A percentile compares a stretch with the other conserved stretches of the same genome.
Evolutionary conservation across 164 flowering plant species (phyloP).

Genomic region (Macadamia tetraphylla): DNA sequence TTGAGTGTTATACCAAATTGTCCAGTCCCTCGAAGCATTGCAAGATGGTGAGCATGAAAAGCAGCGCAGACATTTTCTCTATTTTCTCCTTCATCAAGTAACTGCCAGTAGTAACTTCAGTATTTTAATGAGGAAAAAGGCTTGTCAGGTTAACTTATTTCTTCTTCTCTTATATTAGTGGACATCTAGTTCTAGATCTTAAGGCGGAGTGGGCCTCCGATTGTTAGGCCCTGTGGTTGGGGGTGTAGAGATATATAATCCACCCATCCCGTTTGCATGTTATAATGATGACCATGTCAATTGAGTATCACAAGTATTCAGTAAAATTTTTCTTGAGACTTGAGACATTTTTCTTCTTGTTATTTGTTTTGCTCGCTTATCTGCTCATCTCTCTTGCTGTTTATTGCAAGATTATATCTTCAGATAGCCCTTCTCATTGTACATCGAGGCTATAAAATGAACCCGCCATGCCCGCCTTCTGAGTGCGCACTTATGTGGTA

Average conservation of each 20-base stretch:
- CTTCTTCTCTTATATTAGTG: conserved; percentile 7
- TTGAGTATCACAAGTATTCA: not conserved
- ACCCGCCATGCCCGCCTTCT: conserved; percentile 92
- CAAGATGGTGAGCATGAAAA: conserved; percentile 96
- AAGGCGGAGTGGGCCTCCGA: no score
- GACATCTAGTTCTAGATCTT: not conserved
- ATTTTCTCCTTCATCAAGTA: conserved; percentile 93
- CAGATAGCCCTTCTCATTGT: conserved; percentile 88
- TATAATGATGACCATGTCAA: not conserved
- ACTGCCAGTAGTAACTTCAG: conserved; percentile 91
- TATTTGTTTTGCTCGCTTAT: not conserved
- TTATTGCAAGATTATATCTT: conserved; percentile 35
- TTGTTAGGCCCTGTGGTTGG: no score
- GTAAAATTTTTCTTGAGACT: not conserved
- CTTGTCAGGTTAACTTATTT: conserved; percentile 65
- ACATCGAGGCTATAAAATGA: conserved; percentile 84
- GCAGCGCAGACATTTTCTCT: conserved; percentile 81
- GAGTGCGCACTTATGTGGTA: conserved; percentile 99
- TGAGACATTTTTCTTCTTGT: conserved; percentile 1
- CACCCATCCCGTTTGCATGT: not conserved
- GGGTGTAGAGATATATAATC: no score
- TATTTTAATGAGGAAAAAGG: conserved; percentile 66
- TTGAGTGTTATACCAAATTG: conserved; percentile 1
- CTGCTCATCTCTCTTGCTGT: conserved; percentile 15
- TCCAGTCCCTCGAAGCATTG: conserved; percentile 92